These are phyloP conservation scores for Russula griseocarnosa DNA, from an alignment of 768 basidiomycete genomes.

Conservation along the genomic window DNA sequence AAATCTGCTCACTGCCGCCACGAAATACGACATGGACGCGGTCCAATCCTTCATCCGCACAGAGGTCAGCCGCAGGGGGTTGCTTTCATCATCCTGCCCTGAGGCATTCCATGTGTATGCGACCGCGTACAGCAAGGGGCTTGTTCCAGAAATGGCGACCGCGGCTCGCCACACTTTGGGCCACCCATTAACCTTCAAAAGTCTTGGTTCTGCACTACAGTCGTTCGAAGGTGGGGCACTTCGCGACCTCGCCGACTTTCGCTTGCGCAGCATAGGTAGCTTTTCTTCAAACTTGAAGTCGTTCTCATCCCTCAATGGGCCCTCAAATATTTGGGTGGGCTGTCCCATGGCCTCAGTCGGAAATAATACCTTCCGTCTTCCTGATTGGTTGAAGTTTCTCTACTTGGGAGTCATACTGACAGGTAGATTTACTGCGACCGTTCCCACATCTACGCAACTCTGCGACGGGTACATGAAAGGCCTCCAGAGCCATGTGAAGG, in stretches of 20 bases:
- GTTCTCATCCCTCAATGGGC: no score
- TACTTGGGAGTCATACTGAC: no score
- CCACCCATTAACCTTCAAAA: neutral
- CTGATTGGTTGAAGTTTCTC: neutral
- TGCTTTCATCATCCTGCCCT: neutral
- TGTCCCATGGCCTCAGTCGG: no score
- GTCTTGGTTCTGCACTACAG: neutral
- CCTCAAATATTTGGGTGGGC: no score
- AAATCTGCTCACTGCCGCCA: neutral
- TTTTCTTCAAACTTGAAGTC: no score
- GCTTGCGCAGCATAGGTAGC: neutral
- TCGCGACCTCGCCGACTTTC: neutral
- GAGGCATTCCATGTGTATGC: neutral
- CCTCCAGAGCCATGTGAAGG: neutral
- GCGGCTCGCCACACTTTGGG: neutral
- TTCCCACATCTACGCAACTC: neutral
- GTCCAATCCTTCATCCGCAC: neutral
- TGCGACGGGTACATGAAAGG: neutral
- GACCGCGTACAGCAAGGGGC: neutral
- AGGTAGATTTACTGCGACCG: neutral
- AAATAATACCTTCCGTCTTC: no score
- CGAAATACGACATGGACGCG: neutral
- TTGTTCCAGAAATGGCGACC: neutral
- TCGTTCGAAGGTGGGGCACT: neutral
- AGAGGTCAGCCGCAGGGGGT: neutral